These are phyloP conservation scores for Aspergillus oerlinghausenensis DNA, from an alignment of 2,329 filamentous ascomycete genomes.

Conservation along the genomic window DNA sequence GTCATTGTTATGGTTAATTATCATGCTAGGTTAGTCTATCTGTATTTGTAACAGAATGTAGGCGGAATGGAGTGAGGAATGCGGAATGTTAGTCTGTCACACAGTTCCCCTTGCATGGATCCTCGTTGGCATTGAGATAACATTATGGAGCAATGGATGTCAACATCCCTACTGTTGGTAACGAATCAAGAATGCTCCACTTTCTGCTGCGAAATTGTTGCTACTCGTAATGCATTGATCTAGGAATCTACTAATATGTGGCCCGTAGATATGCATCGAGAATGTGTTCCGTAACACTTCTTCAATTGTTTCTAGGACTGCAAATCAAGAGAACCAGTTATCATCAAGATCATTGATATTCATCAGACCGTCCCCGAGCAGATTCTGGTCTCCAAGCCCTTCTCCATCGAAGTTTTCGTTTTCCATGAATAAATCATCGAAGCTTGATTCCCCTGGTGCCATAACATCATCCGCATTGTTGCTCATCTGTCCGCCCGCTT, in stretches of 20 bases:
- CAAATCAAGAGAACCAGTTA: conserved; percentile 33
- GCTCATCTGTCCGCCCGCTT: conserved; percentile 11
- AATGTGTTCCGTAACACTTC: background rate
- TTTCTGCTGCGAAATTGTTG: background rate
- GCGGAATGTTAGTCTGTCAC: background rate
- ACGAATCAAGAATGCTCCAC: background rate
- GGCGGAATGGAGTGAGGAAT: background rate
- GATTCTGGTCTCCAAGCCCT: conserved; percentile 24
- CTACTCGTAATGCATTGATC: no score
- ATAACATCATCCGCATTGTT: conserved; percentile 32
- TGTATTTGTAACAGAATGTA: background rate
- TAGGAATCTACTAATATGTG: background rate
- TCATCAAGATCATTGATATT: conserved; percentile 40
- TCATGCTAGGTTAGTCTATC: background rate
- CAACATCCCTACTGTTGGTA: background rate
- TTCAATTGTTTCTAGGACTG: background rate
- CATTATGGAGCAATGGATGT: background rate
- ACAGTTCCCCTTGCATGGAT: background rate
- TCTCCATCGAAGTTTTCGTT: conserved; percentile 34
- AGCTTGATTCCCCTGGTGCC: conserved; percentile 40
- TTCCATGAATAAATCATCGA: conserved; percentile 43
- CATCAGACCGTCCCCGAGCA: conserved; percentile 35
- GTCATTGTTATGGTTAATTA: background rate
- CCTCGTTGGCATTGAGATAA: background rate
- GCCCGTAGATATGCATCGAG: background rate